Conservation (phyloP, 176 grass and related monocot species). For the Olyra latifolia region DNA sequence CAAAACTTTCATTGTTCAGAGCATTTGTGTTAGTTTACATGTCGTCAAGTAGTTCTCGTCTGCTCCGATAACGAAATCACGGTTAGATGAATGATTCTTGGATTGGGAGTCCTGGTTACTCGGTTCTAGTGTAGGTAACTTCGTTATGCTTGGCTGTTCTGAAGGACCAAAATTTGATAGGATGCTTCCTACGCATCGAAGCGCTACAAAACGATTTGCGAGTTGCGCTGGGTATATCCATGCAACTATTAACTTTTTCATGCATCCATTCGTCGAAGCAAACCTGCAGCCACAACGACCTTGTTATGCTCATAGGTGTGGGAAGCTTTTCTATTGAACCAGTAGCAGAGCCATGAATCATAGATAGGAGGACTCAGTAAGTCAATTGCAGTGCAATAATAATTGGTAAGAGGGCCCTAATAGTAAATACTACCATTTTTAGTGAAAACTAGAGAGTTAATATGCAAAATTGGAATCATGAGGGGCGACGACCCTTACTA, state of each 20-base stretch:
- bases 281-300: not conserved
- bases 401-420: not conserved
- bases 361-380: not conserved
- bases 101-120: not conserved
- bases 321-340: not conserved
- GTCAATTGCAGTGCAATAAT: not conserved
- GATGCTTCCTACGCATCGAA: not conserved
- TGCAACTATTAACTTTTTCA: too few relatives aligned
- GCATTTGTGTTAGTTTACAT: not conserved
- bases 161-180: not conserved
- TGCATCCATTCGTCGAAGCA: too few relatives aligned
- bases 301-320: not conserved
- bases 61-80: not conserved
- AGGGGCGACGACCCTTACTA: not conserved
- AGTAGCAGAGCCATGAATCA: not conserved
- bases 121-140: not conserved
- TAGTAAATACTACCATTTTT: not conserved
- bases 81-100: not conserved
- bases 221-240: not conserved
- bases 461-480: not conserved
- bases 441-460: not conserved
- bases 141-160: not conserved
- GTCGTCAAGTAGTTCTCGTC: not conserved
- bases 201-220: not conserved
- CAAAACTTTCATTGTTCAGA: not conserved